A percentile compares a stretch with the other conserved stretches of the same genome.
phyloP scores from a whole-genome alignment of 2,329 filamentous ascomycete genomes.

The Epichloe uncinata region DNA sequence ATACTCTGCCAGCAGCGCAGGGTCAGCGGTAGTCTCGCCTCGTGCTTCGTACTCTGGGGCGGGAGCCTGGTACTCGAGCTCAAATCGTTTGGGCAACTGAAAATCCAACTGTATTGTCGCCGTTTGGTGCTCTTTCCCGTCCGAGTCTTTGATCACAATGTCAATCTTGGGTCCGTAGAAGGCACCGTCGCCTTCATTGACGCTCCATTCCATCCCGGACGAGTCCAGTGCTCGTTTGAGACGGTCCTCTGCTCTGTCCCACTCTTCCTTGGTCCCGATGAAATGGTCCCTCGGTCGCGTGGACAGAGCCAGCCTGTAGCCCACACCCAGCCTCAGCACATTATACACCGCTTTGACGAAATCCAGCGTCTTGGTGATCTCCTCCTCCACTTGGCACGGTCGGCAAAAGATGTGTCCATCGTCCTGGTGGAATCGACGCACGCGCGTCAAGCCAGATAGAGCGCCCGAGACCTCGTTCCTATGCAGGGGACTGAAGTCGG shows the following conservation, averaged over 20 bases:
- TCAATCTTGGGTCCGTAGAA: slow-evolving; percentile 93
- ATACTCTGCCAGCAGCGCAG: slow-evolving; percentile 32
- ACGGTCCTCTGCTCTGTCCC: slow-evolving; percentile 31
- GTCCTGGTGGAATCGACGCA: slow-evolving; percentile 80
- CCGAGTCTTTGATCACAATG: slow-evolving; percentile 64
- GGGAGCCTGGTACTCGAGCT: slow-evolving; percentile 59
- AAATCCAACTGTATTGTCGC: slow-evolving; percentile 86
- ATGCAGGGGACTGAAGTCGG: slow-evolving; percentile 79
- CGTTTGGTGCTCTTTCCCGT: slow-evolving; percentile 78
- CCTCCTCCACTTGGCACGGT: slow-evolving; percentile 57
- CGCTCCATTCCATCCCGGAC: slow-evolving; percentile 57
- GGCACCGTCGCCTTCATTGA: slow-evolving; percentile 73
- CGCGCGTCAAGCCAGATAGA: slow-evolving; percentile 67
- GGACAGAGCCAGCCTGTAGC: slow-evolving; percentile 65
- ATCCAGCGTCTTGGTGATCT: slow-evolving; percentile 60
- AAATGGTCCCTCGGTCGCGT: slow-evolving; percentile 65
- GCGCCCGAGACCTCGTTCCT: slow-evolving; percentile 76
- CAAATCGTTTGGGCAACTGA: slow-evolving; percentile 73
- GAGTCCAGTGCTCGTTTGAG: slow-evolving; percentile 37
- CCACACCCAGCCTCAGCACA: slow-evolving; percentile 51
- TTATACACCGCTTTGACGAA: slow-evolving; percentile 63
- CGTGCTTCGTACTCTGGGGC: slow-evolving; percentile 47
- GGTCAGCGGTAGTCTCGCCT: slow-evolving; percentile 36
- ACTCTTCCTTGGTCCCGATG: slow-evolving; percentile 60
- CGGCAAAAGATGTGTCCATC: slow-evolving; percentile 86